Base-by-base conservation (phyloP, 1,284 basidiomycete genomes). In the Ceratobasidium sp. region DNA sequence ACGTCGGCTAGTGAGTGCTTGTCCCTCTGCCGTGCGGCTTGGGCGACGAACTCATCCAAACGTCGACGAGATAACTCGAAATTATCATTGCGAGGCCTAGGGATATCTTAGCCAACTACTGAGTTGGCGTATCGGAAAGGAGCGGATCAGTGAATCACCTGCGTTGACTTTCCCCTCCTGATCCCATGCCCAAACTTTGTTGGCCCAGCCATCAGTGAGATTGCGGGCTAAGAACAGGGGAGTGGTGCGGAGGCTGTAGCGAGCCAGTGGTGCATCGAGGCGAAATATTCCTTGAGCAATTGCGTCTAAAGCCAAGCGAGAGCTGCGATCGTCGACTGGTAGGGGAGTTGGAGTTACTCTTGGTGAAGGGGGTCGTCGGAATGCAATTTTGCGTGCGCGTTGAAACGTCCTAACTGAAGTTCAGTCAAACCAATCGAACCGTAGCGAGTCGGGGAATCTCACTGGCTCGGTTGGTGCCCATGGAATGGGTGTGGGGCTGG, bases 151-250 rank as follows among this genome's bases (percentile, higher is more conserved):
- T 35, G 25, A 17, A n/a, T 35, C n/a, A 54, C 62, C 62, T 53
- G 8, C 22, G 20, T n/a, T 25, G n/a, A 29, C 8, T 6, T n/a
- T 17, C 12, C 38, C 49, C 20, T 7, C 62, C 17, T 54, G 40
- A 32, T 65, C 62, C 50, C 47, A 65, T 29, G 38, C 13, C 32
- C 62, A 34, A 65, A 65, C 62, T 43, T 52, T 65, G 15, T 40
- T 50, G 1, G 35, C 34, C 62, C 62, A 65, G 8, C 62, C 62
- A 20, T 65, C 62, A 20, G 49, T 47, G 31, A 65, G 62, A 52
- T 65, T 65, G 13, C 62, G 62, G 5, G 20, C 27, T 13, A 65
- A 17, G 20, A 65, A 65, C 7, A 65, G 38, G 12, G 62, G 62
- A 8, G 49, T 32, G 20, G 62, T 53, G 40, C 62, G 49, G 6